Evolutionary conservation across 352 stramenopile genomes (phyloP), one percentile per base, ranked within the genome.

Genomic region (Aphanomyces stellatus): DNA sequence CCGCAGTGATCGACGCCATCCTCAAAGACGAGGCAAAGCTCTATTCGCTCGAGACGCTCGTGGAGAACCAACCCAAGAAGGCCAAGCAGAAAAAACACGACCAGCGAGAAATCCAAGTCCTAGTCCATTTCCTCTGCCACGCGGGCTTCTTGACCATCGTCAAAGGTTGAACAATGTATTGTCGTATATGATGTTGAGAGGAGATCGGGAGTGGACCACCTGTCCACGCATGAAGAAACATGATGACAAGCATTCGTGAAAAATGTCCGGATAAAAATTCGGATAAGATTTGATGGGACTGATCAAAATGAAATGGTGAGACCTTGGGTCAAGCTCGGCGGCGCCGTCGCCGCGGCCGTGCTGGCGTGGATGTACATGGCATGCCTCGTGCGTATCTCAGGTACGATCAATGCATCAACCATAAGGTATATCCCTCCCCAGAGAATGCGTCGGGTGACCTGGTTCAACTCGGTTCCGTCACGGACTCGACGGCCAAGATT

Each of bases 61-160:
- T 46, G 3, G 48, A 41, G n/a, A n/a, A 17, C 10, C 13, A 19
- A 30, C 17, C 41, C 30, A 57, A 40, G 25, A 30, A 57, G 49
- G 13, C 22, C 49, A 30, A 30, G 25, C 30, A 33, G 49, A 57
- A 57, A 24, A 57, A 57, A 24, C 30, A 24, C 49, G 49, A 57
- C 13, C 22, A 19, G 30, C 60, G 60, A 10, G 43, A 59, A 24
- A n/a, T 49, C 4, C n/a, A 59, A 53, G 60, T 59, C 8, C n/a
- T 43, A 30, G 10, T 67, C 7, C 60, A 59, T 25, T 67, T 67
- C 46, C 60, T 67, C n/a, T 10, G 15, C 60, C 40, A 67, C 35
- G 60, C 34, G 11, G 60, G 60, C 10, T 67, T 49, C 25, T 31
- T 67, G 7, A 67, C 60, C 19, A 15, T 40, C n/a, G n/a, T 67